phyloP scores from a whole-genome alignment of 768 basidiomycete species.

The Mycena rebaudengoi region DNA sequence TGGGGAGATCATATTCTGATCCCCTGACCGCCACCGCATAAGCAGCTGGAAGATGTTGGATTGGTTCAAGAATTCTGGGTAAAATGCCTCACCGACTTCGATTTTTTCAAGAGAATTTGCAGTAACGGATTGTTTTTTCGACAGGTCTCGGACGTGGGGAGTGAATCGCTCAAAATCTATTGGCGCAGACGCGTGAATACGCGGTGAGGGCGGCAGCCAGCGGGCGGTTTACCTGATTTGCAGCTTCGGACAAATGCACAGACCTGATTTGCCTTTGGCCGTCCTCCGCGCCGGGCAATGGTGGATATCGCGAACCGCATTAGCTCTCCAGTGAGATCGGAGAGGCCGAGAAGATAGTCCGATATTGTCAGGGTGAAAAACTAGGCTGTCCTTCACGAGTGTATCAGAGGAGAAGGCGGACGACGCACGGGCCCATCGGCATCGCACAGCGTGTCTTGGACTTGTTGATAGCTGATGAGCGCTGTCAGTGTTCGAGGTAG shows the following conservation, averaged over 20 bases:
- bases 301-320: slow-evolving; percentile 95
- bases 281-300: slow-evolving; percentile 72
- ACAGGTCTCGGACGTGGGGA: slow-evolving; percentile 73
- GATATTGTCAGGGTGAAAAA: slow-evolving; percentile 78
- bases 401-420: not conserved
- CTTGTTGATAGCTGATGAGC: slow-evolving; percentile 73
- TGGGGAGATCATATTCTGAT: slow-evolving; percentile 78
- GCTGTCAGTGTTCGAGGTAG: slow-evolving; percentile 76
- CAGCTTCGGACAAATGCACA: slow-evolving; percentile 78
- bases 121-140: slow-evolving; percentile 90
- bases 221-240: slow-evolving; percentile 63
- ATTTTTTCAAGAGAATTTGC: slow-evolving; percentile 92
- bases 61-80: not conserved
- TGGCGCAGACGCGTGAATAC: slow-evolving; percentile 6
- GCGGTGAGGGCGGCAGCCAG: not conserved
- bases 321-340: slow-evolving; percentile 95
- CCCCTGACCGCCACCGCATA: slow-evolving; percentile 78
- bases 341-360: slow-evolving; percentile 92
- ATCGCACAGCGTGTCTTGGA: slow-evolving; percentile 71
- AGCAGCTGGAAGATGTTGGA: slow-evolving; percentile 55
- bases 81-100: slow-evolving; percentile 76
- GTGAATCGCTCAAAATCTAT: slow-evolving; percentile 83
- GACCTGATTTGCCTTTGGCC: slow-evolving; percentile 66
- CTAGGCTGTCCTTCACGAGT: slow-evolving; percentile 47
- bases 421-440: slow-evolving; percentile 70